A percentile compares a stretch with the other conserved stretches of the same genome.
Evolutionary conservation across 768 basidiomycete genomes (phyloP).

Genomic region (Tulasnella sp.): DNA sequence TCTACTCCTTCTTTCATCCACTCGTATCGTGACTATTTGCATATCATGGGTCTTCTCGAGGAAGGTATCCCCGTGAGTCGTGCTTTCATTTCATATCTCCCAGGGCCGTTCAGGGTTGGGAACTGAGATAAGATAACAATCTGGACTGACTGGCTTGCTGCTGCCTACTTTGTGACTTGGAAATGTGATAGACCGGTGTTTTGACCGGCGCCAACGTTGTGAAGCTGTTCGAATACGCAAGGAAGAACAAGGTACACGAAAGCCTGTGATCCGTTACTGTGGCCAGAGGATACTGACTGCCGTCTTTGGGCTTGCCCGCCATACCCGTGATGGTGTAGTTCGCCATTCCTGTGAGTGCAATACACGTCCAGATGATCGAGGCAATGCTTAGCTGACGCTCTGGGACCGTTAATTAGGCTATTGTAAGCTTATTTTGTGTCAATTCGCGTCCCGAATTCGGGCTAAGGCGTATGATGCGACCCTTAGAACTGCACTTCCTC

Average conservation of each 20-base stretch:
- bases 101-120: background rate
- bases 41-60: slow-evolving; percentile 14
- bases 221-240: slow-evolving; percentile 94
- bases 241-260: slow-evolving; percentile 73
- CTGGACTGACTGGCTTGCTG: slow-evolving; percentile 16
- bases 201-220: slow-evolving; percentile 93
- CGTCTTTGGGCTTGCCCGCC: background rate
- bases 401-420: slow-evolving; percentile 40
- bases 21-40: slow-evolving; percentile 7
- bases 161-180: slow-evolving; percentile 16
- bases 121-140: slow-evolving; percentile 26
- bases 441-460: slow-evolving; percentile 32
- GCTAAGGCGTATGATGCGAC: slow-evolving; percentile 13
- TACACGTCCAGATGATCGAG: background rate
- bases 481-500: slow-evolving; percentile 93
- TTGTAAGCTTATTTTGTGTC: slow-evolving; percentile 45
- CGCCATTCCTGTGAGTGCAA: slow-evolving; percentile 47
- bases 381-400: background rate
- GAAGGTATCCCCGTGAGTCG: slow-evolving; percentile 7
- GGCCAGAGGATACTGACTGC: background rate
- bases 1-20: slow-evolving; percentile 3
- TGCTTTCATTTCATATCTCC: background rate
- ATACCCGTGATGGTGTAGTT: slow-evolving; percentile 43
- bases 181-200: slow-evolving; percentile 74
- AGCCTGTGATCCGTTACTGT: background rate